Percentiles rank a stretch among this genome's conserved stretches.
These are phyloP conservation scores for Penicillium sp. DNA, from an alignment of 2,329 filamentous ascomycete species.

Conservation along the genomic window DNA sequence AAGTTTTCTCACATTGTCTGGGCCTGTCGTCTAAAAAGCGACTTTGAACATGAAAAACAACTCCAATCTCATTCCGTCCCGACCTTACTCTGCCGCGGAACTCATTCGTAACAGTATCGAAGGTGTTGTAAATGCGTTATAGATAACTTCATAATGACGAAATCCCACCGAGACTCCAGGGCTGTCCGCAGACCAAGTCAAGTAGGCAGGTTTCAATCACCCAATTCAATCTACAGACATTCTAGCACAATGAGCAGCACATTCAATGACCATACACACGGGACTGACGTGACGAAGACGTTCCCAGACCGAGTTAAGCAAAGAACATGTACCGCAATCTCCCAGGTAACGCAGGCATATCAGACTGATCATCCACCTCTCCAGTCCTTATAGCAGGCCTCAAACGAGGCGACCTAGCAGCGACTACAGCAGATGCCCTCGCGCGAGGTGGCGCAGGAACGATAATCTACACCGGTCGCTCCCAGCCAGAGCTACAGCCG, in stretches of 20 bases:
- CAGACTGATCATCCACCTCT: background rate
- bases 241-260: slow-evolving; percentile 13
- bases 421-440: slow-evolving; percentile 28
- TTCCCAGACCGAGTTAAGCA: slow-evolving; percentile 31
- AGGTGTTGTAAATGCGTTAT: too few species aligned
- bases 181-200: background rate
- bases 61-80: background rate
- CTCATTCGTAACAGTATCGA: background rate
- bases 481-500: slow-evolving; percentile 25
- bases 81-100: background rate
- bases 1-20: background rate
- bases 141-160: slow-evolving; percentile 22
- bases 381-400: slow-evolving; percentile 31
- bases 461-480: slow-evolving; percentile 31
- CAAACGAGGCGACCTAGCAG: slow-evolving; percentile 24
- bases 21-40: background rate
- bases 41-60: background rate
- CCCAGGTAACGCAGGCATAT: background rate
- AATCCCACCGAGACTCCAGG: background rate
- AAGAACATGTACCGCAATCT: slow-evolving; percentile 28
- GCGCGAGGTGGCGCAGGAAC: slow-evolving; percentile 27
- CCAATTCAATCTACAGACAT: background rate
- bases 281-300: slow-evolving; percentile 30
- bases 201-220: background rate
- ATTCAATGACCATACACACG: slow-evolving; percentile 31